Evolutionary conservation across 306 rosid species (phyloP).

Genomic region (Canavalia gladiata): DNA sequence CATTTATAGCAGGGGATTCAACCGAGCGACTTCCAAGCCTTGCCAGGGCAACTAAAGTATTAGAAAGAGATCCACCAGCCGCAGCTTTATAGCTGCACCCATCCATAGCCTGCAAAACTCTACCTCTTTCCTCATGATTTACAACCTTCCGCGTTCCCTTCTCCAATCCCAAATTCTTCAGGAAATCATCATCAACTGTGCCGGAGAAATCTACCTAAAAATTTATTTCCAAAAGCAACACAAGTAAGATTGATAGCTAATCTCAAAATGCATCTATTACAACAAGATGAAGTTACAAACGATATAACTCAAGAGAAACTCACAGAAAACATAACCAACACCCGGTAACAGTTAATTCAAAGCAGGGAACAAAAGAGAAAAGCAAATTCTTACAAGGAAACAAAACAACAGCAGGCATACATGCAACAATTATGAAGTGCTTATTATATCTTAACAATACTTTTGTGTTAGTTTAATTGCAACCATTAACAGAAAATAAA

Average conservation of each 20-base stretch:
- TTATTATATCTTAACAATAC: too few relatives aligned
- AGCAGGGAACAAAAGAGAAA: background rate
- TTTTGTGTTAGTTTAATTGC: too few relatives aligned
- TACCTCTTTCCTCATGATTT: constrained; percentile 95
- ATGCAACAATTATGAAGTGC: constrained; percentile 7
- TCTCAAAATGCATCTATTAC: constrained; percentile 2
- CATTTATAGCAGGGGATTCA: constrained; percentile 70
- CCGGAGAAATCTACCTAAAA: constrained; percentile 94
- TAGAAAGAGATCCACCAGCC: constrained; percentile 97
- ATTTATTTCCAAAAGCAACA: constrained; percentile 10
- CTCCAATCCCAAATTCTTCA: constrained; percentile 80
- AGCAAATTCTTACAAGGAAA: constrained; percentile 12
- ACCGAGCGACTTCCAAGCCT: constrained; percentile 74
- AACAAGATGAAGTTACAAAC: constrained; percentile 9
- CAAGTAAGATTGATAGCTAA: constrained; percentile 9
- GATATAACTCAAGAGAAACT: background rate
- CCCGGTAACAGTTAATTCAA: background rate
- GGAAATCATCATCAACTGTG: constrained; percentile 76
- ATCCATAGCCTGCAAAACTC: constrained; percentile 95
- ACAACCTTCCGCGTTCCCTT: constrained; percentile 90
- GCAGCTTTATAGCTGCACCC: constrained; percentile 98
- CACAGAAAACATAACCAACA: background rate
- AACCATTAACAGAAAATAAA: too few relatives aligned
- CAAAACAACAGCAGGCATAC: background rate
- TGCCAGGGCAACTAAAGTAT: constrained; percentile 91